These are phyloP conservation scores for Claviceps spartinae DNA, from an alignment of 2,329 filamentous ascomycete genomes.

Conservation along the genomic window DNA sequence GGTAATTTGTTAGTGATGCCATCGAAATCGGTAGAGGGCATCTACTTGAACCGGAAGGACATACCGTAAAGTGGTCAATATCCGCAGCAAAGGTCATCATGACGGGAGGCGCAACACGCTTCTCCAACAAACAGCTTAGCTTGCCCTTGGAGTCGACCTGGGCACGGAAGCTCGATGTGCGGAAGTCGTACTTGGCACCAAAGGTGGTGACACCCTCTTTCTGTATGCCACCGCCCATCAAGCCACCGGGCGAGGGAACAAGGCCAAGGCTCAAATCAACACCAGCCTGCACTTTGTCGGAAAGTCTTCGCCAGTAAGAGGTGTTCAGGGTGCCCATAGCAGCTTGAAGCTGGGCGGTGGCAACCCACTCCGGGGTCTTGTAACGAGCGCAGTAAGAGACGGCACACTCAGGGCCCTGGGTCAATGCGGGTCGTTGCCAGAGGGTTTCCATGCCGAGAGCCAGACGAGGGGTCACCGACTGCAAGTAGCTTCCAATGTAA, in stretches of 20 bases:
- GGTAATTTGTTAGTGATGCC: not conserved
- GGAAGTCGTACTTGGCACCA: constrained; percentile 97
- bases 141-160: constrained; percentile 94
- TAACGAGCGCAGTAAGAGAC: constrained; percentile 86
- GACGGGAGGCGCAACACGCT: constrained; percentile 85
- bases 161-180: constrained; percentile 85
- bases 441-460: constrained; percentile 83
- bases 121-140: constrained; percentile 84
- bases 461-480: constrained; percentile 77
- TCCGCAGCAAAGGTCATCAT: constrained; percentile 92
- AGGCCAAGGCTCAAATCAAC: constrained; percentile 88
- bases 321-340: constrained; percentile 78
- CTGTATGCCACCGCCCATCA: constrained; percentile 63
- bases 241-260: constrained; percentile 46
- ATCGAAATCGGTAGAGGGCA: constrained; percentile 11
- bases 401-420: constrained; percentile 78
- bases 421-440: constrained; percentile 78
- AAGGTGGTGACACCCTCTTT: constrained; percentile 86
- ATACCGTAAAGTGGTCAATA: constrained; percentile 88
- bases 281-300: constrained; percentile 91
- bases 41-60: constrained; percentile 19
- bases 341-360: constrained; percentile 69
- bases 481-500: constrained; percentile 89
- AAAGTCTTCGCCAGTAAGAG: constrained; percentile 86
- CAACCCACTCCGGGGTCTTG: constrained; percentile 85